Evolutionary conservation across 805 yeast species (phyloP), one percentile per base, ranked within the genome.

Genomic region (Brettanomyces naardenensis): DNA sequence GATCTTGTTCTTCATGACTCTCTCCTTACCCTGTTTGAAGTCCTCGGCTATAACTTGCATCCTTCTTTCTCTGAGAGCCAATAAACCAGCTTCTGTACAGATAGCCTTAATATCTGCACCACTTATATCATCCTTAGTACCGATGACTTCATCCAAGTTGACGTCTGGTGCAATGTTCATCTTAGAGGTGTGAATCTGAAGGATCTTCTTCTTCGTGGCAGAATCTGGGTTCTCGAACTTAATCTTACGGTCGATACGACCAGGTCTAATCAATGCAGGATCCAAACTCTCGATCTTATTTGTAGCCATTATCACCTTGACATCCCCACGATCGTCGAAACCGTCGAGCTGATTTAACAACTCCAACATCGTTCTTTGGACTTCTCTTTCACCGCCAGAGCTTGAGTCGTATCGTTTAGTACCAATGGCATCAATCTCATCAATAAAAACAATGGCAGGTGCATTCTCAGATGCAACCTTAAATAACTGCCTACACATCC

Each of bases 341-440:
- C 97, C 97, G 62, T 90, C 97, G 53, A 90, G 73, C 64, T 90
- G 97, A 61, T 90, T 90, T 54, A 90, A 73, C 53, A 90, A 68
- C 65, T 89, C 97, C 73, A 89, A 71, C 97, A 89, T 90, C 27
- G 97, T 90, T 69, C 97, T 80, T 67, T 90, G 97, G 46, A 90
- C 86, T 65, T 90, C 97, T 51, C 95, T 76, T 65, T 90, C 97
- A 57, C 97, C 97, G 31, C 97, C 97, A 17, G 95, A 81, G 5
- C 81, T 69, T 2, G 82, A 81, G 43, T 90, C 96, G 61, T 90
- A 89, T 62, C 99, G 80, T 61, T 90, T 90, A n/a, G 95, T 84
- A 63, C 98, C 99, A 58, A 92, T 92, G 32, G 99, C 97, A 64
- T 92, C 98, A 56, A 92, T 90, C 67, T 92, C 98, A 66, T 92